Conservation (phyloP, 177 flowering plant genomes). For the Vitis hybrid region DNA sequence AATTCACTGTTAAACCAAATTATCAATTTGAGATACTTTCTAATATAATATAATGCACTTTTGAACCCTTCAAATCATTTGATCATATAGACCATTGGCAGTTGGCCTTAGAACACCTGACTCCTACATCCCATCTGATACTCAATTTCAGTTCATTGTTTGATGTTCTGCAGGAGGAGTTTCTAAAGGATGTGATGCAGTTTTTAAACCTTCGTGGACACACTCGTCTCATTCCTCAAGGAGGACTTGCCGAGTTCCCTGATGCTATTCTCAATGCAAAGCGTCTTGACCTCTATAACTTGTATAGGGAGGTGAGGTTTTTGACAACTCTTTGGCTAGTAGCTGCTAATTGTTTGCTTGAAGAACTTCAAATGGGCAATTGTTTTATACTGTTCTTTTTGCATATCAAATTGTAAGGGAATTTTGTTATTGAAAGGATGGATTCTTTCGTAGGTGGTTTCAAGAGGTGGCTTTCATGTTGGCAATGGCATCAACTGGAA, state of each 20-base stretch:
- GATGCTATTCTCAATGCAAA: constrained; percentile 97
- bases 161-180: constrained; percentile 66
- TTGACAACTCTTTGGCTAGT: not conserved
- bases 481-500: constrained; percentile 99
- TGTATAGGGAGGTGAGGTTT: constrained; percentile 83
- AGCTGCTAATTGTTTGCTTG: not conserved
- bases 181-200: constrained; percentile 95
- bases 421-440: not conserved
- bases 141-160: not conserved
- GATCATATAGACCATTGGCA: too few species aligned
- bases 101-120: too few species aligned
- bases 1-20: too few species aligned
- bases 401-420: not conserved
- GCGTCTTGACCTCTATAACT: constrained; percentile 91
- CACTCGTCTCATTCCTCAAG: constrained; percentile 89
- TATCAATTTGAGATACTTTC: too few species aligned
- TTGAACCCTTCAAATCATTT: too few species aligned
- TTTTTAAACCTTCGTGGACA: constrained; percentile 91
- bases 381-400: not conserved
- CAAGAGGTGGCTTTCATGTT: constrained; percentile 98
- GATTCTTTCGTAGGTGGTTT: constrained; percentile 62
- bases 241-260: constrained; percentile 94
- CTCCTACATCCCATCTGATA: not conserved
- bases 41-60: too few species aligned
- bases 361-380: not conserved